Base-by-base conservation (phyloP, 1,139 yeast genomes). In the Diutina neorugosa region DNA sequence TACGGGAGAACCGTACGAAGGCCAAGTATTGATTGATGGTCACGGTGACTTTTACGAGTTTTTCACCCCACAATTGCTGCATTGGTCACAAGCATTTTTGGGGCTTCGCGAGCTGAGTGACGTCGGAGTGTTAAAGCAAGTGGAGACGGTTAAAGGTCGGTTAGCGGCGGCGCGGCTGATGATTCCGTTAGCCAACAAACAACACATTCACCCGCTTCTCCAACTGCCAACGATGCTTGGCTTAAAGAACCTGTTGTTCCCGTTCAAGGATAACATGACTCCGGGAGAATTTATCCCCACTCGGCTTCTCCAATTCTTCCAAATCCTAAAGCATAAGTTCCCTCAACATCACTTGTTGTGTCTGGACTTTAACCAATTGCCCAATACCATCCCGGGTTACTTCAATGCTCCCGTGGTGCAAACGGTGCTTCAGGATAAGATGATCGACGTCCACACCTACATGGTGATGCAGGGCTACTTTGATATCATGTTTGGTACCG, bases 401-500 rank as follows among this genome's bases (percentile, higher is more conserved):
- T 70, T 68, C 58, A 81, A 81, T 60, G 76, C 88, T 0, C 96
- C 96, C 0, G 93, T 87, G 1, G 96, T 88, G 0, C 96, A 88
- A 62, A 88, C 95, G 0, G 80, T 87, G 59, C 69, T 86, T 55
- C 76, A 82, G 56, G 81, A 82, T 55, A 73, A 74, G 55, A 85
- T 84, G 82, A 77, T 86, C 2, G 86, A 87, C 51, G 78, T 82
- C 0, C 73, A 82, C 41, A 81, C 93, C 0, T 87, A 84, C 64
- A 84, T 88, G 93, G 86, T 81, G 12, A 75, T 84, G 51, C 96
- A 86, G 63, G 96, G 96, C 0, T 85, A 77, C 61, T 88, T 87
- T 64, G 96, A 88, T 65, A 88, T 89, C 52, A 81, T 87, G 84
- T 88, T 88, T 63, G 88, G 96, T 6, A 88, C 96, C 0, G 86